These are phyloP conservation scores for Pythium brachiatum DNA, from an alignment of 352 stramenopile genomes.

Conservation along the genomic window DNA sequence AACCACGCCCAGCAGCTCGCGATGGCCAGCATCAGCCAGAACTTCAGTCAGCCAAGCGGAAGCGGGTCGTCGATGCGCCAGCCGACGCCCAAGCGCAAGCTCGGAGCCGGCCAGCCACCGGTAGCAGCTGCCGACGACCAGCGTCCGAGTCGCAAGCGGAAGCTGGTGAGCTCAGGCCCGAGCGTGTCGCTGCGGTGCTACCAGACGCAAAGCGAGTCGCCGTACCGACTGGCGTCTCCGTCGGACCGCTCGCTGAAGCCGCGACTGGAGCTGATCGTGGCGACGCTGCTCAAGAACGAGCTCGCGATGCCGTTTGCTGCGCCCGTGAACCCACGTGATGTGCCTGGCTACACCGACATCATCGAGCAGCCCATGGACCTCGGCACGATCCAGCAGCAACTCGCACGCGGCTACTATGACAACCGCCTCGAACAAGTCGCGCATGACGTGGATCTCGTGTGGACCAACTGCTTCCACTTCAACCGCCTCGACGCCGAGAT, in stretches of 20 bases:
- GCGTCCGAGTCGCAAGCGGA: slow-evolving; percentile 43
- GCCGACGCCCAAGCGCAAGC: slow-evolving; percentile 50
- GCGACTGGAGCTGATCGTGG: slow-evolving; percentile 63
- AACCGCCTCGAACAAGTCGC: slow-evolving; percentile 49
- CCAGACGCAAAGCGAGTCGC: slow-evolving; percentile 35
- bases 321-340: slow-evolving; percentile 63
- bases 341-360: slow-evolving; percentile 67
- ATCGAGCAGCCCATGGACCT: slow-evolving; percentile 91
- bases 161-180: slow-evolving; percentile 17
- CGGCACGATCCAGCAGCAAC: slow-evolving; percentile 80
- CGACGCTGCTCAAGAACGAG: slow-evolving; percentile 61
- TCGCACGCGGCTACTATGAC: slow-evolving; percentile 66
- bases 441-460: slow-evolving; percentile 75
- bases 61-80: slow-evolving; percentile 28
- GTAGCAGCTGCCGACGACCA: slow-evolving; percentile 24
- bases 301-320: slow-evolving; percentile 62
- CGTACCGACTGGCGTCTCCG: slow-evolving; percentile 24
- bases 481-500: slow-evolving; percentile 80
- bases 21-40: slow-evolving; percentile 1
- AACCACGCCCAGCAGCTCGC: slow-evolving; percentile 16
- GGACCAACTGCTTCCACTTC: slow-evolving; percentile 85
- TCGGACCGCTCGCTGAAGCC: slow-evolving; percentile 49
- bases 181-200: slow-evolving; percentile 59
- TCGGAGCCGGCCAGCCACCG: slow-evolving; percentile 14
- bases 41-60: neutral